Base-by-base conservation (phyloP, 306 rosid species). In the Prunus armeniaca region DNA sequence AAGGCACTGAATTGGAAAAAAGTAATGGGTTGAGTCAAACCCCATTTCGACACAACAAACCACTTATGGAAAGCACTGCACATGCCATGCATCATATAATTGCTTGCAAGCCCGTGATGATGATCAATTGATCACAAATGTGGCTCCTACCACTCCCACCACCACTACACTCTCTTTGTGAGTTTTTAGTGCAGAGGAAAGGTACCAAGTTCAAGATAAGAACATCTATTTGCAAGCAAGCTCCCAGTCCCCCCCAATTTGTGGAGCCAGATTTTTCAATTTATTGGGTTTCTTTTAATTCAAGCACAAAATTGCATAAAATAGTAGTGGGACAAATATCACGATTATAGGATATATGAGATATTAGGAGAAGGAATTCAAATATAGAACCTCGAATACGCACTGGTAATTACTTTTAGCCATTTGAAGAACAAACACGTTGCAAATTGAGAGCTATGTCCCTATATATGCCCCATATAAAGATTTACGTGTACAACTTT, bases 351-450 rank as follows among this genome's bases (percentile, higher is more conserved):
- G 43, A 38, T 38, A 38, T 7, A 6, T 7, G 9, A 38, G 43
- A 38, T 38, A 6, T 6, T 38, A 38, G 7, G 0, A 0, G 43
- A 38, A 38, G 0, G 0, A 6, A 7, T 38, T 38, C 9, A 38
- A 6, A 38, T 38, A 38, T 38, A 38, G 9, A 0, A 38, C 9
- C 9, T 38, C 9, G 9, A 6, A 0, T 38, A 28, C 30, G 43
- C 9, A 38, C 0, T 0, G 0, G 0, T 38, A 38, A 38, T 0
- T 38, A 0, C 0, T 38, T 7, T 38, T 38, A 38, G 7, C 43
- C 2, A 38, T 38, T 38, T 38, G 9, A 38, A 9, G 9, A 6
- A 38, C 0, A 7, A 38, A 38, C 9, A 1, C 43, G 0, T 38
- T 38, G 9, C 43, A 38, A 38, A 38, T 6, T 38, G 43, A 38